Evolutionary conservation across 768 basidiomycete genomes (phyloP).

Genomic region (Epithele typhae): DNA sequence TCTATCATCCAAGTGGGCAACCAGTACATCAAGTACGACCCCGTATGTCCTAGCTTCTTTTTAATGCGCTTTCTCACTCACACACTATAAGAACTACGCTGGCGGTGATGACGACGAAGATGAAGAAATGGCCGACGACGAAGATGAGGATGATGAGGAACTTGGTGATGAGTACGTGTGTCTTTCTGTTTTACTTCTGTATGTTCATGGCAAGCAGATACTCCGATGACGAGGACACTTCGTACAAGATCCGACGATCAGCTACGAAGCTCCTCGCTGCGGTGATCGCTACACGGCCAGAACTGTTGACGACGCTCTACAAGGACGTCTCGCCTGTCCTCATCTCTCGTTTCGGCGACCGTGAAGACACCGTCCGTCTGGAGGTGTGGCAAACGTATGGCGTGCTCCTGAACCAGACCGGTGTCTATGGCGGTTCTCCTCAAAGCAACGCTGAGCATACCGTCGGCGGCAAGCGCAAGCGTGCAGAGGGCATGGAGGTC

Average conservation of each 20-base stretch:
- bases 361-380: slow-evolving; percentile 90
- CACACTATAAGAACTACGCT: slow-evolving; percentile 59
- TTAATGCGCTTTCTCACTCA: slow-evolving; percentile 2
- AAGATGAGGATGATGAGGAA: slow-evolving; percentile 78
- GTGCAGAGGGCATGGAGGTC: slow-evolving; percentile 71
- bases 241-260: slow-evolving; percentile 94
- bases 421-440: slow-evolving; percentile 65
- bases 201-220: slow-evolving; percentile 50
- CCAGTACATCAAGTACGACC: slow-evolving; percentile 89
- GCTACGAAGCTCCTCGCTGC: slow-evolving; percentile 87
- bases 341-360: slow-evolving; percentile 88
- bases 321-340: slow-evolving; percentile 83
- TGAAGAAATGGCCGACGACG: slow-evolving; percentile 57
- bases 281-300: slow-evolving; percentile 86
- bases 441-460: slow-evolving; percentile 44
- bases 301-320: slow-evolving; percentile 75
- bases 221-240: slow-evolving; percentile 97
- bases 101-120: slow-evolving; percentile 66
- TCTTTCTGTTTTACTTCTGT: slow-evolving; percentile 3
- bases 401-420: slow-evolving; percentile 78
- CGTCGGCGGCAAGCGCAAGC: slow-evolving; percentile 67
- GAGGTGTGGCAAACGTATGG: slow-evolving; percentile 91
- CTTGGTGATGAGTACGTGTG: slow-evolving; percentile 54
- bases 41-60: slow-evolving; percentile 45
- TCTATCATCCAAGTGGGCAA: slow-evolving; percentile 67